A percentile compares a stretch with the other conserved stretches of the same genome.
These are phyloP conservation scores for Microsporum canis DNA, from an alignment of 2,329 filamentous ascomycete species.

Conservation along the genomic window DNA sequence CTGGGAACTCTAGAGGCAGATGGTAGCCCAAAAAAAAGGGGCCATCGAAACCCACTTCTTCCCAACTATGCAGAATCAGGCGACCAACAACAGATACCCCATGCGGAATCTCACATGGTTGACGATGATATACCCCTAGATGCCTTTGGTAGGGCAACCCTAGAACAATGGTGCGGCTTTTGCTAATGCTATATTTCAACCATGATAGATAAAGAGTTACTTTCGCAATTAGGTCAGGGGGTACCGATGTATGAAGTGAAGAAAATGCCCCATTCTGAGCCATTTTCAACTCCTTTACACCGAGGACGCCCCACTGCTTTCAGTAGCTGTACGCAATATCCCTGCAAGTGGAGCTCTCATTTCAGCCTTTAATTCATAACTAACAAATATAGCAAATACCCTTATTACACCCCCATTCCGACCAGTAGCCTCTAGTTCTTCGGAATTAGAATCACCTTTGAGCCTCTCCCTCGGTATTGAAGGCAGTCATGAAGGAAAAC, in stretches of 20 bases:
- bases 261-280: background rate
- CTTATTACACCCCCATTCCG: slow-evolving; percentile 16
- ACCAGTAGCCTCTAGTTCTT: slow-evolving; percentile 20
- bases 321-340: background rate
- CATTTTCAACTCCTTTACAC: background rate
- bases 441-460: slow-evolving; percentile 19
- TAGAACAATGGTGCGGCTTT: background rate
- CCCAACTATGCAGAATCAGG: background rate
- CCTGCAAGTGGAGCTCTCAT: background rate
- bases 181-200: background rate
- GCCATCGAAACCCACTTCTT: background rate
- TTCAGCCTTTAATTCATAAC: background rate
- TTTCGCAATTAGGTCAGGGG: slow-evolving; percentile 23
- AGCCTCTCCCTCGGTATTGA: slow-evolving; percentile 22
- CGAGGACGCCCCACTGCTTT: background rate
- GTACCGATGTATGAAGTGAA: background rate
- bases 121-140: slow-evolving; percentile 30
- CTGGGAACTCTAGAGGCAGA: background rate
- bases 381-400: background rate
- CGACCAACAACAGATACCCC: background rate
- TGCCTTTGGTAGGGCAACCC: slow-evolving; percentile 36
- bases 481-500: background rate
- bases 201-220: slow-evolving; percentile 27
- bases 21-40: background rate
- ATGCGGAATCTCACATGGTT: background rate